These are phyloP conservation scores for Jatropha curcas DNA, from an alignment of 345 rosid species.

Conservation along the genomic window DNA sequence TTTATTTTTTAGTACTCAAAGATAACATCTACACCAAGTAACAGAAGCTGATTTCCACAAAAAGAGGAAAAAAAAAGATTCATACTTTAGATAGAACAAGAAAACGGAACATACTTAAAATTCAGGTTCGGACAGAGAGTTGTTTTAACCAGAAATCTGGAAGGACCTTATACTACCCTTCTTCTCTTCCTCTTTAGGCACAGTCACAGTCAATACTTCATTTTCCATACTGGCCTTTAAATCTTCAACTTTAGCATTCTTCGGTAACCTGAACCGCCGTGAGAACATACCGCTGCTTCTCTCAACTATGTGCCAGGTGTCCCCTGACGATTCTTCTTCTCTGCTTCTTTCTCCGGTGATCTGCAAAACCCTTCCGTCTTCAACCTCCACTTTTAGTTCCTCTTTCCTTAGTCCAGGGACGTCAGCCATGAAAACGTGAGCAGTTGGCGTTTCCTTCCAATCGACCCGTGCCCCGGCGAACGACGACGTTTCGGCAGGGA, in stretches of 20 bases:
- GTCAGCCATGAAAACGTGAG: background rate
- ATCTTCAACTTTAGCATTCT: background rate
- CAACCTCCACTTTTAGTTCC: background rate
- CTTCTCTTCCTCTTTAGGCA: background rate
- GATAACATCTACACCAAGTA: background rate
- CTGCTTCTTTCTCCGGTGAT: background rate
- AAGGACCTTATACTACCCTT: background rate
- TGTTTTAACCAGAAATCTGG: background rate
- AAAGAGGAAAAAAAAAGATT: too few species aligned
- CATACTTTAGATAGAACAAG: background rate
- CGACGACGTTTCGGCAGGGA: too few species aligned
- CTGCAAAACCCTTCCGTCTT: background rate
- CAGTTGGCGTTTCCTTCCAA: background rate
- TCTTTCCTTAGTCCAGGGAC: background rate
- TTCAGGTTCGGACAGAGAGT: background rate
- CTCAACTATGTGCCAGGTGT: background rate
- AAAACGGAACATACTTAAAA: background rate
- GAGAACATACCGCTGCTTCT: background rate
- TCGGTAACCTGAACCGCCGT: background rate
- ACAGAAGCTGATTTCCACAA: background rate
- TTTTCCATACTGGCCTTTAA: background rate
- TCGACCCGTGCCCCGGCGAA: too few species aligned
- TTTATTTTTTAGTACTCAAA: too few species aligned
- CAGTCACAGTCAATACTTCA: background rate
- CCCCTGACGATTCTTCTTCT: background rate